phyloP scores from a whole-genome alignment of 441 rosid genomes.

The Mallotus japonicus region DNA sequence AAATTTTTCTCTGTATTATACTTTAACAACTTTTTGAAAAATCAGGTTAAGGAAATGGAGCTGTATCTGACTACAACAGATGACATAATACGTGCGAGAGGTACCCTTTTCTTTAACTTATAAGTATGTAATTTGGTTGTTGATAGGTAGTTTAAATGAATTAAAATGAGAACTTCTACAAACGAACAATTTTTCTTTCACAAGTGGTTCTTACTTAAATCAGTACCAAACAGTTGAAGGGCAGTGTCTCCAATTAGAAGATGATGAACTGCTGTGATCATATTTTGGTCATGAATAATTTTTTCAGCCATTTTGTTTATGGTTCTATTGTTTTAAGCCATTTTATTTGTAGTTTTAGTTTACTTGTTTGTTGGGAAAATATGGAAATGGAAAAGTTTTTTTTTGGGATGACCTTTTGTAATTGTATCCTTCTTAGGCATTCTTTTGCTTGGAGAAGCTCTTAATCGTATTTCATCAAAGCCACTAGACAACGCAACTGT shows the following conservation, averaged over 20 bases:
- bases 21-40: background rate
- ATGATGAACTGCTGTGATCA: background rate
- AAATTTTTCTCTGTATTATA: background rate
- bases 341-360: background rate
- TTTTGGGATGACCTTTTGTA: background rate
- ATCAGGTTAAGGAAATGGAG: slow-evolving; percentile 79
- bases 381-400: background rate
- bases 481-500: slow-evolving; percentile 52
- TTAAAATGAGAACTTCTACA: background rate
- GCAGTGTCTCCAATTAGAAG: background rate
- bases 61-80: slow-evolving; percentile 80
- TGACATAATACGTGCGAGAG: slow-evolving; percentile 65
- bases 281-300: background rate
- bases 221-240: background rate
- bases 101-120: slow-evolving; percentile 33
- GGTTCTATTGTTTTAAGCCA: background rate
- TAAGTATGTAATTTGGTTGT: background rate
- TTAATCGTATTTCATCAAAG: slow-evolving; percentile 49
- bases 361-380: background rate
- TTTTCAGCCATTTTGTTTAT: background rate
- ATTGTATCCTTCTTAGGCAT: slow-evolving; percentile 46
- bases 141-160: slow-evolving; percentile 6
- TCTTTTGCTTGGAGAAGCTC: slow-evolving; percentile 78
- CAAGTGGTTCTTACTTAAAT: background rate
- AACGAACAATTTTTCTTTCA: background rate